Evolutionary conservation across 805 yeast species (phyloP).

Genomic region (Saccharomyces paradoxus): DNA sequence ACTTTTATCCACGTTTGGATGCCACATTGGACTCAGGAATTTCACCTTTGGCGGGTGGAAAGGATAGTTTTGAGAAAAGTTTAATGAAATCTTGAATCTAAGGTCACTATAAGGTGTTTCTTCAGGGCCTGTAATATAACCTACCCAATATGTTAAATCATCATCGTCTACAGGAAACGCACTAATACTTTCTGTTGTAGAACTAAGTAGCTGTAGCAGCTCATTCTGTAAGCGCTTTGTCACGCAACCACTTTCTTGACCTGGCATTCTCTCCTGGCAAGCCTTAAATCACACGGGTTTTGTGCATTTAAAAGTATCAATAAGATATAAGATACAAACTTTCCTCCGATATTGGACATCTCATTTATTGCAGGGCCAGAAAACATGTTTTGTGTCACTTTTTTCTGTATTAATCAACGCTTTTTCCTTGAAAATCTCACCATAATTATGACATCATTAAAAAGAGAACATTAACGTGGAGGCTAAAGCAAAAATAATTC

Average conservation of each 20-base stretch:
- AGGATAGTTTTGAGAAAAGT: slow-evolving; percentile 50
- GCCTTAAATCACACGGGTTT: not conserved
- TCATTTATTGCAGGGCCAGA: not conserved
- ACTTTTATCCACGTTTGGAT: slow-evolving; percentile 55
- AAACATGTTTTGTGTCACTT: not conserved
- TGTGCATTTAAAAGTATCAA: not conserved
- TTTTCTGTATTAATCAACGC: not conserved
- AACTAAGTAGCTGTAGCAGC: slow-evolving; percentile 45
- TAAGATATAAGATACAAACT: too few species aligned
- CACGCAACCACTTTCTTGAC: slow-evolving; percentile 39
- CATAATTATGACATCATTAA: not conserved
- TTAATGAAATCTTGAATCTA: slow-evolving; percentile 41
- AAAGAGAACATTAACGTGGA: not conserved
- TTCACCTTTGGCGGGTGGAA: slow-evolving; percentile 48
- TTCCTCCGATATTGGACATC: not conserved
- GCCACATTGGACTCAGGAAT: slow-evolving; percentile 55
- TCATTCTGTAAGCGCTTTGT: slow-evolving; percentile 45
- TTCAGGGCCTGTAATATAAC: slow-evolving; percentile 48
- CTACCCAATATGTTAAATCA: slow-evolving; percentile 49
- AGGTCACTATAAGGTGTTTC: slow-evolving; percentile 51
- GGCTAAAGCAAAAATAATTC: not conserved
- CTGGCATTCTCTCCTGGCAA: not conserved
- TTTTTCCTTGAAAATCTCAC: not conserved
- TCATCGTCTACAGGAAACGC: slow-evolving; percentile 49
- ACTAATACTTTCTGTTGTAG: slow-evolving; percentile 41